These are phyloP conservation scores for Jimgerdemannia lactiflua DNA, from an alignment of 192 early-diverging fungal species.

Conservation along the genomic window DNA sequence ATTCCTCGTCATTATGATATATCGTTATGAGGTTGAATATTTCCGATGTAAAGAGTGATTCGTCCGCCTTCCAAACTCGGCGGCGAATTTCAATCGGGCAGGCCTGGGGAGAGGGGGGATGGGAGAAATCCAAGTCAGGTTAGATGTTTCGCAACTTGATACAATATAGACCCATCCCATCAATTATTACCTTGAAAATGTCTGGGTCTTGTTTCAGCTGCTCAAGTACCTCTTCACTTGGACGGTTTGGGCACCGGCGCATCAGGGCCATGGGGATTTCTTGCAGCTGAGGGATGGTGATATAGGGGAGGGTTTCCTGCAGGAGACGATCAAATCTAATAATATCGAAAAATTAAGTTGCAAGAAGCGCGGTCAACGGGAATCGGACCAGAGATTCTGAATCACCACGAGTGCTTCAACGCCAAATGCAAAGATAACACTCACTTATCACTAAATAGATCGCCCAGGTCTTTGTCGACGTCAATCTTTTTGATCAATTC, in stretches of 20 bases:
- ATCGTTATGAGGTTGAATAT: conserved; percentile 25
- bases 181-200: conserved; percentile 24
- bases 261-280: conserved; percentile 50
- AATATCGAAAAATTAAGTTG: background rate
- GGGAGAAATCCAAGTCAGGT: too few species aligned
- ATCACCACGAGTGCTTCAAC: conserved; percentile 14
- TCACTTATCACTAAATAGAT: background rate
- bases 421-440: too few species aligned
- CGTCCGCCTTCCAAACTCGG: conserved; percentile 41
- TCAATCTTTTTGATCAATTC: conserved; percentile 37
- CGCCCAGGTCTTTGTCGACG: conserved; percentile 7
- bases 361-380: background rate
- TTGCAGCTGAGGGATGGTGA: conserved; percentile 43
- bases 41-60: conserved; percentile 30
- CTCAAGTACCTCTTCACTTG: conserved; percentile 24
- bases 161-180: too few species aligned
- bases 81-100: conserved; percentile 40
- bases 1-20: conserved; percentile 30
- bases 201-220: conserved; percentile 19
- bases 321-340: conserved; percentile 39
- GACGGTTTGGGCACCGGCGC: conserved; percentile 36
- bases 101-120: conserved; percentile 2
- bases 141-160: too few species aligned
- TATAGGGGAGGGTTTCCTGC: conserved; percentile 43
- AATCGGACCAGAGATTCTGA: background rate